Base-by-base conservation (phyloP, 176 grass and related monocot species). In the Hsuehochloa calcarea region DNA sequence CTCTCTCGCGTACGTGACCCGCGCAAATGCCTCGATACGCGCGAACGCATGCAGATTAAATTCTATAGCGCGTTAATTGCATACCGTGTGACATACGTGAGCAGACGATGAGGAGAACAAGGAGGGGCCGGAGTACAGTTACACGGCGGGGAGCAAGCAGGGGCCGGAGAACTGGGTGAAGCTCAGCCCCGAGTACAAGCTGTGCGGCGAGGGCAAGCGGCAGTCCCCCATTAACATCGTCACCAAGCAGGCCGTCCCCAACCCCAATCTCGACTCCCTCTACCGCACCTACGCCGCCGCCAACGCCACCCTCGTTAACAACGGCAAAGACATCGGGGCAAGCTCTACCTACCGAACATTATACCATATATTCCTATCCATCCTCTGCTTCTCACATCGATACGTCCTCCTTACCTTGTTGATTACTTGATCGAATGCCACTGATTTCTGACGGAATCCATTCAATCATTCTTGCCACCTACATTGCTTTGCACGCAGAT, bases 171-270 rank as follows among this genome's bases (percentile, higher is more conserved):
- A 85, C 49, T 98, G 93, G 95, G 31, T 40, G 12, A 92, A 82
- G 70, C 82, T 95, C 61, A 87, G 72, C 89, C 76, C 87, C 4
- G 47, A 59, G 17, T 95, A 85, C 87, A 50, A 34, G 59, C 1
- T 82, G 3, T 98, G 93, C 65, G 84, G 67, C 29, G 63, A 90
- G 31, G 31, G 31, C 31, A 34, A 34, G 31, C 31, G 31, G 31
- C 95, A 97, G 51, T 97, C 95, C 15, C 95, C 95, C 11, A 80
- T 98, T 67, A 46, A 98, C 89, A 93, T 97, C 74, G 60, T 74
- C 17, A 91, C 85, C 27, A 61, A 88, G 40, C 0, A 37, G 2
- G 60, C 83, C 10, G 4, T 71, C 65, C 41, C 80, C 8, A 44
- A 70, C 40, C 52, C 81, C 19, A 14, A n/a, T 40, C 81, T 83